Evolutionary conservation across 2,329 filamentous ascomycete genomes (phyloP), one percentile per base, ranked within the genome.

Genomic region (Elsinoe australis): DNA sequence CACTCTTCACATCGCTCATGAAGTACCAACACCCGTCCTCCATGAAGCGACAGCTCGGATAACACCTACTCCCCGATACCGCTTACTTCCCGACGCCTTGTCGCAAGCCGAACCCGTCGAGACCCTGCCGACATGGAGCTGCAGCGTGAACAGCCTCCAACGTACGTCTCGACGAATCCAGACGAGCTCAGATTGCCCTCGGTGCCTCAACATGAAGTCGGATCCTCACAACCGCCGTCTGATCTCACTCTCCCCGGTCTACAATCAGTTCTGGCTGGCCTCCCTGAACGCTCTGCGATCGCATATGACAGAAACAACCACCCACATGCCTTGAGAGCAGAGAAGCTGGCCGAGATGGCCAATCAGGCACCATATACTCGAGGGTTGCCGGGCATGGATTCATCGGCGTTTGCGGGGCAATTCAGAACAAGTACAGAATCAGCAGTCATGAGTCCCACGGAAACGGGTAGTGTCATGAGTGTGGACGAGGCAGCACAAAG

Each of bases 401-500:
- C 64, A 3, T 63, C 58, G 17, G 49, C 42, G 15, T 55, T 54
- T n/a, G 36, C 47, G 17, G 53, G 59, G 14, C 42, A 51, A 10
- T 57, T 61, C 26, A 34, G 59, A 38, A 53, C 53, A 48, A 54
- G 60, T 52, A 54, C 55, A 17, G 64, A 67, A 21, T 53, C 56
- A 35, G 63, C 64, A 5, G 58, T 70, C 24, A 62, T 62, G 15
- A 72, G 70, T 53, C 69, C 70, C 4, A 67, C 67, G 54, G 65
- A 71, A 49, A 67, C 63, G 5, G 66, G 64, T 18, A 71, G 69
- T 54, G 61, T 67, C 17, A 62, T 65, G 55, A 71, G 68, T 53
- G 56, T 59, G 12, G 66, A 68, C 32, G 64, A 70, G 14, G 60
- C 63, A 3, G 41, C 36, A 38, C 50, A 50, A 33, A 57, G 68